Conservation (phyloP, 306 rosid genomes). For the Lagenaria siceraria region DNA sequence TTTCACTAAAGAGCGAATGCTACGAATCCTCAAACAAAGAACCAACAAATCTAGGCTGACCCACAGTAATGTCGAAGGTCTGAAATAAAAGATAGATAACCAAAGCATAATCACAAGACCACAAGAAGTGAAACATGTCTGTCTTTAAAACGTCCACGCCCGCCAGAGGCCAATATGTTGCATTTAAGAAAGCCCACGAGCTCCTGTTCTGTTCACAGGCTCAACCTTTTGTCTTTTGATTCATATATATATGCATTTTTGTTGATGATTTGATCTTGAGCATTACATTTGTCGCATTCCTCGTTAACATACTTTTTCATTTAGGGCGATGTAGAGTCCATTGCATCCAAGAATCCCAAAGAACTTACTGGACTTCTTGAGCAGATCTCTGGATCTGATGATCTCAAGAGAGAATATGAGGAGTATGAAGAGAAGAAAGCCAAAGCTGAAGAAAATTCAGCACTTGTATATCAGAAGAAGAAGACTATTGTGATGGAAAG, state of each 20-base stretch:
- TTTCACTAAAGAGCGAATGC: too few relatives aligned
- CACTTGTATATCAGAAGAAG: conserved; percentile 75
- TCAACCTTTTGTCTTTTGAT: neutral
- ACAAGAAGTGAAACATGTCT: too few relatives aligned
- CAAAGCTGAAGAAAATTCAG: conserved; percentile 82
- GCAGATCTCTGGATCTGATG: conserved; percentile 97
- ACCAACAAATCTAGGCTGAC: too few relatives aligned
- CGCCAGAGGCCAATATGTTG: too few relatives aligned
- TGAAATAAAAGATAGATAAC: too few relatives aligned
- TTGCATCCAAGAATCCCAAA: conserved; percentile 92
- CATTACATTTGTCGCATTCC: neutral
- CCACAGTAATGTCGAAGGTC: too few relatives aligned
- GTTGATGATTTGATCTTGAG: neutral
- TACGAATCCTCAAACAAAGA: too few relatives aligned
- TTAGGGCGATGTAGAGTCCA: conserved; percentile 97
- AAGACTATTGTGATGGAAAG: conserved; percentile 82
- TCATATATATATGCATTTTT: neutral
- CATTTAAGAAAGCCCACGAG: neutral
- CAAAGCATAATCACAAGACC: too few relatives aligned
- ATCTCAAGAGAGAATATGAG: conserved; percentile 76
- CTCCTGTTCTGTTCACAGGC: neutral
- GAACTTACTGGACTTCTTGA: conserved; percentile 83
- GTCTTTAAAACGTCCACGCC: too few relatives aligned
- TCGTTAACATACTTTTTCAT: conserved; percentile 5
- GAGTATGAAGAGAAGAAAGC: conserved; percentile 75